phyloP scores from a whole-genome alignment of 2,329 filamentous ascomycete species.

The Colletotrichum destructivum region DNA sequence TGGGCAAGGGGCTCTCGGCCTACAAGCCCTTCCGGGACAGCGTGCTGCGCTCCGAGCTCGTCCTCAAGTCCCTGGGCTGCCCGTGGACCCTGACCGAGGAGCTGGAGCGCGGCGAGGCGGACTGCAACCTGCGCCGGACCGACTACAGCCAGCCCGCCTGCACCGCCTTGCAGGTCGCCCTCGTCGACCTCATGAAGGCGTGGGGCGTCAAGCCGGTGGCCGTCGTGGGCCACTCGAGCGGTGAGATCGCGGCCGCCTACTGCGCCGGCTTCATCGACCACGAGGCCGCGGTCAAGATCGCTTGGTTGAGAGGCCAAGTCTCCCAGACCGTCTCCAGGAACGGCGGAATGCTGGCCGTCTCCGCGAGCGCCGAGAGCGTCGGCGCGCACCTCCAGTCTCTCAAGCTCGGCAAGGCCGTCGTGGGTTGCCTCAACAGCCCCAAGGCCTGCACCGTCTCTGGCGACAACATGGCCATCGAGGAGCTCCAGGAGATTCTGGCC shows the following conservation, averaged over 20 bases:
- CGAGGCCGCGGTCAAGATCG: conserved; percentile 56
- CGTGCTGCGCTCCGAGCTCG: conserved; percentile 31
- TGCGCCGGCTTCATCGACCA: conserved; percentile 59
- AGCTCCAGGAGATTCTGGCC: conserved; percentile 56
- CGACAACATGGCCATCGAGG: conserved; percentile 59
- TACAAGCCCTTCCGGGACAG: conserved; percentile 60
- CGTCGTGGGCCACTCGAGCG: conserved; percentile 56
- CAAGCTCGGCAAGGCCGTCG: conserved; percentile 35
- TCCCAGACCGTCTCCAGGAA: conserved; percentile 45
- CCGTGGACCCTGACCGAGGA: conserved; percentile 46
- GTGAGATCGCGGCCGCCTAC: conserved; percentile 58
- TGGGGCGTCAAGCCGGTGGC: conserved; percentile 49
- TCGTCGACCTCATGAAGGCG: conserved; percentile 53
- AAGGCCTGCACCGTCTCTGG: conserved; percentile 67
- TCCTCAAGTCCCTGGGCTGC: conserved; percentile 44
- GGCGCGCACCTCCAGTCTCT: conserved; percentile 49
- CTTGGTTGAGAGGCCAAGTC: conserved; percentile 36
- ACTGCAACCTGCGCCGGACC: conserved; percentile 46
- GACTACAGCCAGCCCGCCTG: conserved; percentile 57
- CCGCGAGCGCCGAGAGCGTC: conserved; percentile 70
- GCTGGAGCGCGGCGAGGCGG: conserved; percentile 44
- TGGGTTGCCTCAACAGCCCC: conserved; percentile 66
- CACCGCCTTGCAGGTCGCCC: conserved; percentile 60
- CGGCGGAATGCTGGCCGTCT: conserved; percentile 53
- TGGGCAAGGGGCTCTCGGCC: conserved; percentile 58